Conservation (phyloP, 2,329 filamentous ascomycete genomes). For the Ceratocystiopsis brevicomis region DNA sequence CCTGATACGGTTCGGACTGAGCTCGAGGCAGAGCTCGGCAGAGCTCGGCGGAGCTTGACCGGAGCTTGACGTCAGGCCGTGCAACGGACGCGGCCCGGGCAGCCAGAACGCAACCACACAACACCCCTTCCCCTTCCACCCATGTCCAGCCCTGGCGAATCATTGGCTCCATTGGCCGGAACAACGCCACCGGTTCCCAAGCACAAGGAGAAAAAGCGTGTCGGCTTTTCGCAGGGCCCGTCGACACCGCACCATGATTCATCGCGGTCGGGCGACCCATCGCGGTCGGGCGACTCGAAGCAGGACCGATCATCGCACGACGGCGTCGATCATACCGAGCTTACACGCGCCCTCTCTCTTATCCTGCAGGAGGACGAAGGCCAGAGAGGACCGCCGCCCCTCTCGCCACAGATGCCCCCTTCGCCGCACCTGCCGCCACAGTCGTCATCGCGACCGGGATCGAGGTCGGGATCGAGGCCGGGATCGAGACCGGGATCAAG, state of each 20-base stretch:
- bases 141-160: constrained; percentile 6
- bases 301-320: constrained; percentile 2
- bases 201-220: constrained; percentile 10
- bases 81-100: background rate
- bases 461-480: background rate
- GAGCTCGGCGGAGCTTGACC: no score
- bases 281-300: background rate
- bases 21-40: no score
- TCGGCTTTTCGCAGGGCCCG: constrained; percentile 8
- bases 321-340: constrained; percentile 9
- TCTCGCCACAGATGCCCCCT: no score
- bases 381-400: background rate
- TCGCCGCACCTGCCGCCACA: background rate
- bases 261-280: background rate
- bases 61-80: background rate
- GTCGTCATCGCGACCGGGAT: background rate
- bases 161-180: background rate
- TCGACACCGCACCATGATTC: background rate
- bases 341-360: constrained; percentile 6
- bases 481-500: background rate
- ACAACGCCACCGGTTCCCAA: constrained; percentile 3
- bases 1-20: no score
- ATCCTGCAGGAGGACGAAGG: constrained; percentile 6
- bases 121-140: background rate
- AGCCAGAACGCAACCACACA: no score